These are phyloP conservation scores for Discostella stelligeroides DNA, from an alignment of 108 stramenopile species.

Conservation along the genomic window DNA sequence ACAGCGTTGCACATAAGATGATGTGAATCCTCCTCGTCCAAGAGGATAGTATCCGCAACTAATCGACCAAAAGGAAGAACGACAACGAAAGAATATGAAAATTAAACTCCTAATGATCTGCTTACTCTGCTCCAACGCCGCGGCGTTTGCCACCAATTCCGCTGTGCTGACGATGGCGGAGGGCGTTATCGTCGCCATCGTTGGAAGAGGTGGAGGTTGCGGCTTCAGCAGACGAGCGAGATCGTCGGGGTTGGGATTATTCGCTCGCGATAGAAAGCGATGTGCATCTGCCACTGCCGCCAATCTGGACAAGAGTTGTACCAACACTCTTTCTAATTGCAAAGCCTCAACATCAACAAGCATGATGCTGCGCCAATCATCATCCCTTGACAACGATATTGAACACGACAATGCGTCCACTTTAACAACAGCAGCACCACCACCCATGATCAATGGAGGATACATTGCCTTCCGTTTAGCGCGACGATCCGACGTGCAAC, in stretches of 20 bases:
- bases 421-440: not conserved
- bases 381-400: not conserved
- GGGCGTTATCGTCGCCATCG: conserved; percentile 1
- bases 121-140: conserved; percentile 63
- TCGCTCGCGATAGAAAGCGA: not conserved
- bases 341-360: not conserved
- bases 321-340: not conserved
- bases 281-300: not conserved
- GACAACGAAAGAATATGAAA: too few species aligned
- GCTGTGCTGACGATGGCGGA: not conserved
- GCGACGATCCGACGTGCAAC: conserved; percentile 65
- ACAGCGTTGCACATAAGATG: too few species aligned
- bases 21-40: too few species aligned
- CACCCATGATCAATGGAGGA: conserved; percentile 5
- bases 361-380: not conserved
- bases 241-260: not conserved
- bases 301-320: not conserved
- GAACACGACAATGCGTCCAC: not conserved
- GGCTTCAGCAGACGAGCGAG: not conserved
- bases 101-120: conserved; percentile 66
- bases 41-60: too few species aligned
- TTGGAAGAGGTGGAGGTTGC: not conserved
- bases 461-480: conserved; percentile 79
- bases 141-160: conserved; percentile 55
- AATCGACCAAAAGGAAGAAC: too few species aligned